Base-by-base conservation (phyloP, 139 green algal genomes). In the Micromonas commoda region DNA sequence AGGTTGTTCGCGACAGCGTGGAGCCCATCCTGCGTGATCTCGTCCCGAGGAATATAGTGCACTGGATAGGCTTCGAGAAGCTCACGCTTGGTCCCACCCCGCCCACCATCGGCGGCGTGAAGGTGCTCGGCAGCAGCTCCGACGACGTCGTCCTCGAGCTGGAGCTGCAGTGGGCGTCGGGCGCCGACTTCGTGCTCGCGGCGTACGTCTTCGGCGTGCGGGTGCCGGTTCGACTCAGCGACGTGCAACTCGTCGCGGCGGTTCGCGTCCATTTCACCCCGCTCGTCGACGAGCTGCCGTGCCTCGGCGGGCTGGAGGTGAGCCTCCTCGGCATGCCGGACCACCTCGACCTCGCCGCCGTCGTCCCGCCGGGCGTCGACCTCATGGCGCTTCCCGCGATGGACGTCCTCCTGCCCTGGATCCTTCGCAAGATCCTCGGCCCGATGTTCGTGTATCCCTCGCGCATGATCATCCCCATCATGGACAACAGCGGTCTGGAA, bases 21-120 rank as follows among this genome's bases (percentile, higher is more conserved):
- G 61, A 68, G 61, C 61, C 61, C 5, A 68, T 68, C 19, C 32
- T 68, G 61, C 61, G 61, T 5, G 61, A 68, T 9, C 19, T 24
- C n/a, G 5, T 68, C 19, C 61, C 61, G 61, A 68, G 9, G 9
- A n/a, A n/a, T n/a, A 35, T 13, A 6, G 61, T 68, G 13, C 31
- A 13, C n/a, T 68, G 61, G 61, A 24, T 68, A 24, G 61, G 61
- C 9, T 68, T 68, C 19, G 61, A 68, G 32, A 68, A 68, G 61
- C 32, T 68, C 19, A 68, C 61, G 13, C 61, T 68, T 16, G 61
- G 61, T 5, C 61, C 61, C 19, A 24, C n/a, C 19, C n/a, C 61
- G 61, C 61, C 61, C 13, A 68, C 61, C 9, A 16, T 68, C 19
- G 19, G n/a, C 13, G 61, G 61, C 5, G 32, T 68, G 31, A 24